Evolutionary conservation across 208 protist genomes (phyloP).

Genomic region (Leishmania lainsoni): DNA sequence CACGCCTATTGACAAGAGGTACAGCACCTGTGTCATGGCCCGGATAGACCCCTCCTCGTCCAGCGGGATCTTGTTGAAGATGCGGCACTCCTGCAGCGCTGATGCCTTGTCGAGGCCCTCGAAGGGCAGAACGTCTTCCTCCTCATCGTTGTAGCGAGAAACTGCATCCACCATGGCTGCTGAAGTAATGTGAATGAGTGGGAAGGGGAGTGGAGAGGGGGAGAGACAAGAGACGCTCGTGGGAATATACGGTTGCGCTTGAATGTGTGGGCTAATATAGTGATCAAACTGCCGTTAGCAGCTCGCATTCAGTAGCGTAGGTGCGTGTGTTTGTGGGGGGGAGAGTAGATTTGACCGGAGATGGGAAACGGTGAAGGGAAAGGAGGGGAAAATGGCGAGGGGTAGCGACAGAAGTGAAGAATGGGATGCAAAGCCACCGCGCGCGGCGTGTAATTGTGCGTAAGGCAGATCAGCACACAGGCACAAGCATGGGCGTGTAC

Average conservation of each 20-base stretch:
- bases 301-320: not conserved
- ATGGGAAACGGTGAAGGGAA: not conserved
- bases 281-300: not conserved
- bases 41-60: slow-evolving; percentile 84
- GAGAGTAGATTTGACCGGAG: not conserved
- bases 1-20: slow-evolving; percentile 94
- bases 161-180: slow-evolving; percentile 19
- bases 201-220: not conserved
- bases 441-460: not conserved
- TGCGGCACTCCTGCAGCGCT: slow-evolving; percentile 95
- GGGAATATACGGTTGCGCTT: slow-evolving; percentile 5
- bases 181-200: not conserved
- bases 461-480: not conserved
- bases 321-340: not conserved
- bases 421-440: not conserved
- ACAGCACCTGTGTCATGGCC: slow-evolving; percentile 96
- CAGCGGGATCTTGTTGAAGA: slow-evolving; percentile 94
- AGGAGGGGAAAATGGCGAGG: not conserved
- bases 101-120: slow-evolving; percentile 92
- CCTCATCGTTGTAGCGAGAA: slow-evolving; percentile 68
- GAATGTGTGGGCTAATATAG: not conserved
- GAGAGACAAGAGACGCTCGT: not conserved
- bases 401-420: not conserved
- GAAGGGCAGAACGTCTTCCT: slow-evolving; percentile 90
- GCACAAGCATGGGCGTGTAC: not conserved